Evolutionary conservation across 2,329 filamentous ascomycete genomes (phyloP).

Genomic region (Aspergillus puulaauensis): DNA sequence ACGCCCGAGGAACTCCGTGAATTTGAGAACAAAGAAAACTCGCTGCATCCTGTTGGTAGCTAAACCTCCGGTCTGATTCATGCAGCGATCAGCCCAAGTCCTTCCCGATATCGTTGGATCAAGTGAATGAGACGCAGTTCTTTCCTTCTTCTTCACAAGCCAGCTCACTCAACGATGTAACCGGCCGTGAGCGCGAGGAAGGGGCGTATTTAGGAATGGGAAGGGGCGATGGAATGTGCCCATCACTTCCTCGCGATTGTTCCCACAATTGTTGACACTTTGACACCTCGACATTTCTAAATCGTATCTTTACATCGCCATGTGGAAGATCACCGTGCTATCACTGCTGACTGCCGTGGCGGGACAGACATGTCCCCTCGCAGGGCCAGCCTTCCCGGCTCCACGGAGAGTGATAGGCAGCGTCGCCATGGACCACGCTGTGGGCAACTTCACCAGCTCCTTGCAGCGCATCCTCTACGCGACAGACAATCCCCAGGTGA

Average conservation of each 20-base stretch:
- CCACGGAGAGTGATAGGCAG: not conserved
- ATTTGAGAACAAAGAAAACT: not conserved
- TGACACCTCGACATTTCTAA: not conserved
- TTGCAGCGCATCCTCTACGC: not conserved
- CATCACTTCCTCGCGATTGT: not conserved
- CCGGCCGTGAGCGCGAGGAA: no score
- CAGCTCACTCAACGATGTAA: not conserved
- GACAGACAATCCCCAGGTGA: not conserved
- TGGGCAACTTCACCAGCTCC: not conserved
- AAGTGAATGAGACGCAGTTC: not conserved
- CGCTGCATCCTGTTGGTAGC: not conserved
- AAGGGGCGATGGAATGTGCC: not conserved
- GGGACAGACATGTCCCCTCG: not conserved
- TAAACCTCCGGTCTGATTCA: not conserved
- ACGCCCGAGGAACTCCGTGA: not conserved
- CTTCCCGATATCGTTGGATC: not conserved
- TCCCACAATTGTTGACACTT: not conserved
- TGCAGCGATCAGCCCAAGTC: not conserved
- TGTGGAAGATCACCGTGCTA: not conserved
- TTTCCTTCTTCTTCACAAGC: not conserved
- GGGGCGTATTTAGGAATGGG: not conserved
- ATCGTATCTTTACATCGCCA: not conserved
- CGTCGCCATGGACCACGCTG: not conserved
- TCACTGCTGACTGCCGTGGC: not conserved
- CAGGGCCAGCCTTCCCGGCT: constrained; percentile 1